Conservation (phyloP, 495 filamentous ascomycete species). For the Hyphodiscus hymeniophilus region DNA sequence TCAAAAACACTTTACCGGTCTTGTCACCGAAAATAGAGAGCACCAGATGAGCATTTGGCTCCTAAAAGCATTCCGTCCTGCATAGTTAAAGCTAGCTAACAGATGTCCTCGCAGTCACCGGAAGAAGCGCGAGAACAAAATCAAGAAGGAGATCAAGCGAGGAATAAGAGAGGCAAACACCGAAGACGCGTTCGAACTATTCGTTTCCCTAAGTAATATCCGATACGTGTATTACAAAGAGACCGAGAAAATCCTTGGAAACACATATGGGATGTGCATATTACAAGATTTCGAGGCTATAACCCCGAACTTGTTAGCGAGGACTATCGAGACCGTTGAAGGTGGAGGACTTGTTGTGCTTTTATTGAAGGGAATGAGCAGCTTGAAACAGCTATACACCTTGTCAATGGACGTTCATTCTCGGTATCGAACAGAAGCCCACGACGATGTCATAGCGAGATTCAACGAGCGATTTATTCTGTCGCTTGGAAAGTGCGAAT, state of each 20-base stretch:
- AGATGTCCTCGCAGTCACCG: constrained; percentile 54
- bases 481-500: constrained; percentile 87
- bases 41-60: too few species aligned
- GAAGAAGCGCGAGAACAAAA: constrained; percentile 95
- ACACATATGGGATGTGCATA: constrained; percentile 98
- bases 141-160: constrained; percentile 95
- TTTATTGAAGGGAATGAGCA: constrained; percentile 92
- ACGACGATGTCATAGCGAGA: constrained; percentile 87
- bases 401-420: constrained; percentile 98
- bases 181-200: constrained; percentile 96
- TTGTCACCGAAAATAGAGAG: too few species aligned
- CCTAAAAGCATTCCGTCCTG: background rate
- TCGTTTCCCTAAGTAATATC: constrained; percentile 92
- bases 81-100: constrained; percentile 6
- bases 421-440: constrained; percentile 92
- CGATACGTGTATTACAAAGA: constrained; percentile 99
- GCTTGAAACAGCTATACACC: constrained; percentile 94
- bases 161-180: constrained; percentile 91
- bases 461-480: constrained; percentile 99
- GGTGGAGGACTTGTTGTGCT: constrained; percentile 89
- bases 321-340: constrained; percentile 96
- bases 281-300: constrained; percentile 97
- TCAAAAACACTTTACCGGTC: too few species aligned
- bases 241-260: constrained; percentile 98
- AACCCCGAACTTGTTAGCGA: constrained; percentile 88